phyloP scores from a whole-genome alignment of 2,329 filamentous ascomycete genomes.

The Lasiodiplodia citricola region DNA sequence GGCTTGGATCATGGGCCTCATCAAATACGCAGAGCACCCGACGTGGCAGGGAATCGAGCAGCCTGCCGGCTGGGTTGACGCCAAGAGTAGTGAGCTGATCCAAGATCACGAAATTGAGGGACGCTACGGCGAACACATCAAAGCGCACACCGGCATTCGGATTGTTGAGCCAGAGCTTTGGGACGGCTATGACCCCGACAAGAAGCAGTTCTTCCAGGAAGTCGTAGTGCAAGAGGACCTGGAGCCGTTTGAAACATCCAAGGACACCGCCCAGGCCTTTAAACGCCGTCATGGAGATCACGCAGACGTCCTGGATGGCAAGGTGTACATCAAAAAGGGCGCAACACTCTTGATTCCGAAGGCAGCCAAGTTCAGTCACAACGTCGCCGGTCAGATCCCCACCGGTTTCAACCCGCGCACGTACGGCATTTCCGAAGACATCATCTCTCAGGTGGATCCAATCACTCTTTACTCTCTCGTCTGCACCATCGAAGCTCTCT shows the following conservation, averaged over 20 bases:
- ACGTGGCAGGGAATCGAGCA: background rate
- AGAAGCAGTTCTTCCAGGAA: constrained; percentile 42
- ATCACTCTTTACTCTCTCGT: constrained; percentile 42
- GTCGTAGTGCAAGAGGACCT: constrained; percentile 42
- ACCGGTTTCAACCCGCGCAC: constrained; percentile 41
- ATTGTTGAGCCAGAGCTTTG: constrained; percentile 33
- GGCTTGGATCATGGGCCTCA: constrained; percentile 93
- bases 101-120: constrained; percentile 38
- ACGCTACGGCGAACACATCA: constrained; percentile 40
- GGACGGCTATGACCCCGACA: constrained; percentile 31
- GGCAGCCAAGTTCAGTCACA: constrained; percentile 35
- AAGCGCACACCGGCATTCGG: constrained; percentile 43
- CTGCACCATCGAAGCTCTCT: constrained; percentile 41
- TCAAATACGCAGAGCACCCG: constrained; percentile 84
- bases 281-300: constrained; percentile 41
- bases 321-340: constrained; percentile 36
- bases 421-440: constrained; percentile 47
- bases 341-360: constrained; percentile 42
- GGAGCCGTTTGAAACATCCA: constrained; percentile 39
- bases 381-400: constrained; percentile 44
- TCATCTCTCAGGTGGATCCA: constrained; percentile 44
- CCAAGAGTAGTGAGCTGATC: constrained; percentile 34
- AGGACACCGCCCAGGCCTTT: constrained; percentile 40
- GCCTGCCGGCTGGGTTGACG: constrained; percentile 39
- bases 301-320: constrained; percentile 32